These are phyloP conservation scores for Pseudophaeomoniella oleicola DNA, from an alignment of 2,329 filamentous ascomycete genomes.

Conservation along the genomic window DNA sequence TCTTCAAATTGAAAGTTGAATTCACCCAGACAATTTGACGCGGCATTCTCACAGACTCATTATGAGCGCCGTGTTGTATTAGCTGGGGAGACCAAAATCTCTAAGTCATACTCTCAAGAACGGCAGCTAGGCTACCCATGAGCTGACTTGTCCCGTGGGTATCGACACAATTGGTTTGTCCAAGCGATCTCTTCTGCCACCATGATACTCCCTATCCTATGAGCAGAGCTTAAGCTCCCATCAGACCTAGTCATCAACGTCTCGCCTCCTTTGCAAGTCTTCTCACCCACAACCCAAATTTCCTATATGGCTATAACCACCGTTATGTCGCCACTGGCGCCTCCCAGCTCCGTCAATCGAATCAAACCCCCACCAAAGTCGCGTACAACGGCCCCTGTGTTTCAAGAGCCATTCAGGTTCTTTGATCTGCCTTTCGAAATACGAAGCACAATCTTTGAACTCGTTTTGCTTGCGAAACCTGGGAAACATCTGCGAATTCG, in stretches of 20 bases:
- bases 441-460: constrained; percentile 33
- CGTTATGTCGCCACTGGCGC: neutral
- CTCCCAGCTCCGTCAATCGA: neutral
- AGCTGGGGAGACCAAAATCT: constrained; percentile 32
- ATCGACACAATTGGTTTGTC: constrained; percentile 23
- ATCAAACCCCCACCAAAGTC: neutral
- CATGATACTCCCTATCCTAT: neutral
- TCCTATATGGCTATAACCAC: neutral
- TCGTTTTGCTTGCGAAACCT: constrained; percentile 22
- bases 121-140: constrained; percentile 30
- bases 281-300: neutral
- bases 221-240: neutral
- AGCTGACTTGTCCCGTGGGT: constrained; percentile 33
- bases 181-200: constrained; percentile 1
- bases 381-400: neutral
- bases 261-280: neutral
- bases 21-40: constrained; percentile 47
- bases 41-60: constrained; percentile 24
- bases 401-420: constrained; percentile 29
- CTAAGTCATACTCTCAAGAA: constrained; percentile 33
- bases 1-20: constrained; percentile 40
- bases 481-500: neutral
- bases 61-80: constrained; percentile 45
- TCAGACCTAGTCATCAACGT: no score
- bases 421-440: constrained; percentile 39